Evolutionary conservation across 768 basidiomycete genomes (phyloP).

Genomic region (Phanerodontia chrysosporium): DNA sequence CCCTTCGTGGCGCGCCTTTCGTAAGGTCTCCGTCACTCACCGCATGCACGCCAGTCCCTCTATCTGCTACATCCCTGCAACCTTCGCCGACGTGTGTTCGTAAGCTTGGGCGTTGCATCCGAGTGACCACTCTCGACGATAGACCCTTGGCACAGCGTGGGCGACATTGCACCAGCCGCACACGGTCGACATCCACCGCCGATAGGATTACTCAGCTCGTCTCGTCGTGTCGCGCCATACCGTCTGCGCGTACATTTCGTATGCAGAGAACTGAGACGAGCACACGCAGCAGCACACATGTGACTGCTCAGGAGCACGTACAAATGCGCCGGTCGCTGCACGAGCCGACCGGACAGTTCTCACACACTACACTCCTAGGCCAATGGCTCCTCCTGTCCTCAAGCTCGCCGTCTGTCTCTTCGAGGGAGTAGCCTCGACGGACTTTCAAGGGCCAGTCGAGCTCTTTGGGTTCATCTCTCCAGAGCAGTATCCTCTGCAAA

Average conservation of each 20-base stretch:
- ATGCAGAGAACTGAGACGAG: not conserved
- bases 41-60: not conserved
- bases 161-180: too few relatives aligned
- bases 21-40: not conserved
- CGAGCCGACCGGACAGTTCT: not conserved
- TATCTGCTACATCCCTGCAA: too few relatives aligned
- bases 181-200: too few relatives aligned
- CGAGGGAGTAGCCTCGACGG: slow-evolving; percentile 24
- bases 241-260: too few relatives aligned
- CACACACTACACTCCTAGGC: too few relatives aligned
- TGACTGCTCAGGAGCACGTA: too few relatives aligned
- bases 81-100: not conserved
- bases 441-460: slow-evolving; percentile 32
- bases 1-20: not conserved
- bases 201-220: too few relatives aligned
- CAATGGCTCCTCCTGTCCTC: not conserved
- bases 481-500: not conserved
- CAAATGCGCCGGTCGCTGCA: not conserved
- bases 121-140: too few relatives aligned
- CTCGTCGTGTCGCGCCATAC: too few relatives aligned
- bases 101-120: too few relatives aligned
- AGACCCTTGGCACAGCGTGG: too few relatives aligned
- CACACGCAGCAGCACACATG: too few relatives aligned
- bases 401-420: slow-evolving; percentile 29
- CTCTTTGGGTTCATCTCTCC: slow-evolving; percentile 19